Evolutionary conservation across 805 yeast species (phyloP).

Genomic region (Candida sanyiensis): DNA sequence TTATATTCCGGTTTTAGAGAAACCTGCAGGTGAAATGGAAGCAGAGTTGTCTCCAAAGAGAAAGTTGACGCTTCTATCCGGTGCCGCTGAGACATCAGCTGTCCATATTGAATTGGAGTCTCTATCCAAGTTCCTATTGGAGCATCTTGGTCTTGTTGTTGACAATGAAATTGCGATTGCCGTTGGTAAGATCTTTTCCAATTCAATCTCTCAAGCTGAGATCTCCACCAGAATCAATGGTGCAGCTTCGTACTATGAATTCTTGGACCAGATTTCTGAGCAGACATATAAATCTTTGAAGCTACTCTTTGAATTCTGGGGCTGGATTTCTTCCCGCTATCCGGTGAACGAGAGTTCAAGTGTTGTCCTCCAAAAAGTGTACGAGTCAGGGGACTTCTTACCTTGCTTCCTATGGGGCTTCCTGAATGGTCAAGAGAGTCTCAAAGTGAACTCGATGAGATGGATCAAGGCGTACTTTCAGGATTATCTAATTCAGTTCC

Average conservation of each 20-base stretch:
- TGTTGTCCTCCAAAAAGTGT: not conserved
- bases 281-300: conserved; percentile 35
- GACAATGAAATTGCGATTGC: not conserved
- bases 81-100: not conserved
- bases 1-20: conserved; percentile 55
- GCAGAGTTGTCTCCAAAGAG: too few relatives aligned
- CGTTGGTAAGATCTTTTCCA: conserved; percentile 20
- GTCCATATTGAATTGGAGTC: not conserved
- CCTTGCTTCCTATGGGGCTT: conserved; percentile 1
- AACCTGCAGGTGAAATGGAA: not conserved
- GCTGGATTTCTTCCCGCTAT: not conserved
- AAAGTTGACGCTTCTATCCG: too few relatives aligned
- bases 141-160: not conserved
- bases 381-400: not conserved
- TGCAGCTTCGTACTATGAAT: conserved; percentile 27
- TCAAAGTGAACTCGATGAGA: not conserved
- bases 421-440: not conserved
- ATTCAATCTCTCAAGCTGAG: conserved; percentile 54
- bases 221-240: conserved; percentile 48
- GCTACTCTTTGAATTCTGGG: conserved; percentile 22
- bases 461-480: conserved; percentile 5
- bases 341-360: too few relatives aligned
- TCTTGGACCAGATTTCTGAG: conserved; percentile 31
- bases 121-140: not conserved
- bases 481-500: not conserved